phyloP scores from a whole-genome alignment of 1,139 yeast genomes.

The Yamadazyma pseudoaaseri region DNA sequence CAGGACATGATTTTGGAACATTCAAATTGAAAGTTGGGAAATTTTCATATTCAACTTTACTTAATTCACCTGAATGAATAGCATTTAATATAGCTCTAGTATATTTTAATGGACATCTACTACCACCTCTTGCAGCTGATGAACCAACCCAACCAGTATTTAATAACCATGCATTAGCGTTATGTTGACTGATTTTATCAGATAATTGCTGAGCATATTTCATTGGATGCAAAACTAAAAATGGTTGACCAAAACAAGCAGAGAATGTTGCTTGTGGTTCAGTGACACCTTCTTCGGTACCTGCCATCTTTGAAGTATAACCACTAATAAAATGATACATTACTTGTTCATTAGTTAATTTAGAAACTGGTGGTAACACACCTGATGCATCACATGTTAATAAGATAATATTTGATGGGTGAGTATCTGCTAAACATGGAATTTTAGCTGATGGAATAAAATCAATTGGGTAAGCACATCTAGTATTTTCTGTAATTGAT shows the following conservation, averaged over 20 bases:
- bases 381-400: slow-evolving; percentile 98
- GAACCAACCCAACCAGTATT: slow-evolving; percentile 99
- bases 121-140: slow-evolving; percentile 89
- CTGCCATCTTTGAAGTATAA: slow-evolving; percentile 99
- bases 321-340: slow-evolving; percentile 99
- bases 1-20: slow-evolving; percentile 78
- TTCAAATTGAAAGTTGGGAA: slow-evolving; percentile 86
- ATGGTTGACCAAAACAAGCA: slow-evolving; percentile 99
- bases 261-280: slow-evolving; percentile 98
- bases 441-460: slow-evolving; percentile 94
- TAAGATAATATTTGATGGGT: slow-evolving; percentile 89
- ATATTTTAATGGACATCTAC: slow-evolving; percentile 96
- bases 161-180: slow-evolving; percentile 92
- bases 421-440: slow-evolving; percentile 87
- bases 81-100: slow-evolving; percentile 96
- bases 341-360: slow-evolving; percentile 90
- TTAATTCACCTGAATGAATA: slow-evolving; percentile 88
- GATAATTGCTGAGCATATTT: slow-evolving; percentile 96
- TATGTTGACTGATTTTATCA: slow-evolving; percentile 85
- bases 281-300: slow-evolving; percentile 98
- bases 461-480: slow-evolving; percentile 98
- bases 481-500: slow-evolving; percentile 90
- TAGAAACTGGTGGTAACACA: slow-evolving; percentile 96
- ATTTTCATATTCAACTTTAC: slow-evolving; percentile 75
- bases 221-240: slow-evolving; percentile 98